Percentiles rank a stretch among this genome's conserved stretches.
These are phyloP conservation scores for Erysimum cheiranthoides DNA, from an alignment of 345 rosid species.

Conservation along the genomic window DNA sequence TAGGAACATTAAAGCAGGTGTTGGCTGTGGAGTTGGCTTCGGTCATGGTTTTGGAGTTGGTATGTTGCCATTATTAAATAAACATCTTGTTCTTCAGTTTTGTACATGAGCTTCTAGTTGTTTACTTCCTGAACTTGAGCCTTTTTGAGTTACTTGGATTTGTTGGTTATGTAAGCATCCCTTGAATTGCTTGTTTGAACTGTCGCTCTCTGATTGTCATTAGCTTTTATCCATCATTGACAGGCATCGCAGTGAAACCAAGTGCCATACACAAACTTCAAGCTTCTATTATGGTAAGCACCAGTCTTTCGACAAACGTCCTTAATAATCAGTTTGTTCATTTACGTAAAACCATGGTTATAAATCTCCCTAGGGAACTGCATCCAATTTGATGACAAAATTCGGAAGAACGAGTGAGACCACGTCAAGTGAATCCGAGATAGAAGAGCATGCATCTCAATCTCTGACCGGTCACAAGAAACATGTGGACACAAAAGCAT, in stretches of 20 bases:
- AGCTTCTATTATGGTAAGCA: conserved; percentile 59
- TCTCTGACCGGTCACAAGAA: conserved; percentile 49
- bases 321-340: conserved; percentile 19
- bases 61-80: conserved; percentile 13
- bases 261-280: conserved; percentile 76
- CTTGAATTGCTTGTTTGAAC: not conserved
- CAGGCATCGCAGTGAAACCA: conserved; percentile 93
- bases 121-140: not conserved
- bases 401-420: conserved; percentile 55
- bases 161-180: conserved; percentile 22
- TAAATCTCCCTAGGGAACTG: conserved; percentile 54
- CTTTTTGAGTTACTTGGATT: conserved; percentile 8
- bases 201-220: not conserved
- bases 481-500: conserved; percentile 40
- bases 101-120: not conserved
- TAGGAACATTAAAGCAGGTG: conserved; percentile 43
- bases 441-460: conserved; percentile 44
- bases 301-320: not conserved
- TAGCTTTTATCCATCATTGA: conserved; percentile 19
- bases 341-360: conserved; percentile 41
- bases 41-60: conserved; percentile 53
- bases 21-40: conserved; percentile 49
- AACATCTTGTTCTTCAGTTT: not conserved
- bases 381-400: conserved; percentile 66
- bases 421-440: conserved; percentile 49